Evolutionary conservation across 2,329 filamentous ascomycete genomes (phyloP), one percentile per base, ranked within the genome.

Genomic region (Stemphylium beticola): DNA sequence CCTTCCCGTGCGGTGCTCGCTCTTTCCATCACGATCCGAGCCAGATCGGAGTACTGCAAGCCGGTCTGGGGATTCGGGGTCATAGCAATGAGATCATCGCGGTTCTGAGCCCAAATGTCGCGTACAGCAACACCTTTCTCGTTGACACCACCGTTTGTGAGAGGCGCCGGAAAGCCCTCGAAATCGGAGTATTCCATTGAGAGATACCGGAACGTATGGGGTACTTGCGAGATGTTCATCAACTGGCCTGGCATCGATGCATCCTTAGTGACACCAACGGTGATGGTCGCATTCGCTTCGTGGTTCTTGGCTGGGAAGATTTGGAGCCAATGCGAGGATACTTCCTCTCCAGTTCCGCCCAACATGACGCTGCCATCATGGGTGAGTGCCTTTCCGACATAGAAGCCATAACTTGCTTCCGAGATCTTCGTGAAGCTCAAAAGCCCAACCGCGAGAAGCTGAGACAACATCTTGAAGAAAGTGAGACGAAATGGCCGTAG

Each of bases 271-370:
- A 78, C 76, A n/a, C 77, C 77, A 8, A 79, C 76, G 39, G 69
- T 74, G 45, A 80, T 73, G 0, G 76, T 80, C 0, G 73, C 75
- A 44, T 80, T 79, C 0, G 75, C 37, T 1, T 71, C 60, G 45
- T 81, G 71, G 40, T 80, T 73, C 29, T 62, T 66, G 1, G 76
- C 78, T 0, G 77, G 71, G 41, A 81, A 80, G 29, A 81, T 66
- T 50, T 81, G 75, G 20, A 81, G 76, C 77, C 78, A 81, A 53
- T 81, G 78, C 8, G 74, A 77, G 0, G 78, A 81, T 0, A 80
- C 78, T 58, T 81, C 78, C 55, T 81, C 79, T 39, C 78, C 79
- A 4, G 78, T 81, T 18, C 79, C 78, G 55, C 78, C 78, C 17
- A 81, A 66, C 38, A 80, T 69, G 22, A 81, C 77, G 32, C 72